Evolutionary conservation across 2,329 filamentous ascomycete genomes (phyloP).

Genomic region (Botrytis galanthina): DNA sequence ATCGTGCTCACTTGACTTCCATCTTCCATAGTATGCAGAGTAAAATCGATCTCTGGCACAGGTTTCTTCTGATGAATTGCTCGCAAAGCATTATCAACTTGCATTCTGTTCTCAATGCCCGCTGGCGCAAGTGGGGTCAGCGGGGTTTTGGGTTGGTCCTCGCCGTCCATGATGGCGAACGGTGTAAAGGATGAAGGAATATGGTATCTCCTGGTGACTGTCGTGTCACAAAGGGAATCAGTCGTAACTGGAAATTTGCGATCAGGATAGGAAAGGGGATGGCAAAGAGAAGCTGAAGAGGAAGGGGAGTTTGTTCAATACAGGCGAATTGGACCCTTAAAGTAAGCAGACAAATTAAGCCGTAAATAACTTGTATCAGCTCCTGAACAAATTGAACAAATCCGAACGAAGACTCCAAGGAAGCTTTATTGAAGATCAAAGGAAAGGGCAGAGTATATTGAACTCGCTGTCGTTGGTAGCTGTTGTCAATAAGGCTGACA

Average conservation of each 20-base stretch:
- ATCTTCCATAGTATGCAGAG: slow-evolving; percentile 97
- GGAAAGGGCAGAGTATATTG: background rate
- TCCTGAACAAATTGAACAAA: slow-evolving; percentile 12
- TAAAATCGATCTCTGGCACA: slow-evolving; percentile 96
- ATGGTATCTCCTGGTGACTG: slow-evolving; percentile 5
- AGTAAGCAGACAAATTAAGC: background rate
- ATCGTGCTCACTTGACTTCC: slow-evolving; percentile 90
- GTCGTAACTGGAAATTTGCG: background rate
- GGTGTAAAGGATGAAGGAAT: slow-evolving; percentile 7
- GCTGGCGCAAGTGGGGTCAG: slow-evolving; percentile 27
- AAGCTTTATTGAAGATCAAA: background rate
- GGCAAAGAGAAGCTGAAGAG: background rate
- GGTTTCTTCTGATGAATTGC: slow-evolving; percentile 95
- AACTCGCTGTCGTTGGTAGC: background rate
- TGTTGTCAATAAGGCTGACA: slow-evolving; percentile 16
- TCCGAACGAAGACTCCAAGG: background rate
- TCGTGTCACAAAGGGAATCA: background rate
- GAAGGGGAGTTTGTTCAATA: slow-evolving; percentile 5
- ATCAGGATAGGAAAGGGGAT: background rate
- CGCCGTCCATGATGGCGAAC: slow-evolving; percentile 35
- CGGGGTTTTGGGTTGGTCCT: slow-evolving; percentile 29
- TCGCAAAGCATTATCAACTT: slow-evolving; percentile 86
- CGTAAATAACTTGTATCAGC: slow-evolving; percentile 12
- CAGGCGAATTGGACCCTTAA: background rate
- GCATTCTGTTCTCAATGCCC: slow-evolving; percentile 37